A percentile compares a stretch with the other conserved stretches of the same genome.
phyloP scores from a whole-genome alignment of 148 eudicot species.

The Suaeda aralocaspica region DNA sequence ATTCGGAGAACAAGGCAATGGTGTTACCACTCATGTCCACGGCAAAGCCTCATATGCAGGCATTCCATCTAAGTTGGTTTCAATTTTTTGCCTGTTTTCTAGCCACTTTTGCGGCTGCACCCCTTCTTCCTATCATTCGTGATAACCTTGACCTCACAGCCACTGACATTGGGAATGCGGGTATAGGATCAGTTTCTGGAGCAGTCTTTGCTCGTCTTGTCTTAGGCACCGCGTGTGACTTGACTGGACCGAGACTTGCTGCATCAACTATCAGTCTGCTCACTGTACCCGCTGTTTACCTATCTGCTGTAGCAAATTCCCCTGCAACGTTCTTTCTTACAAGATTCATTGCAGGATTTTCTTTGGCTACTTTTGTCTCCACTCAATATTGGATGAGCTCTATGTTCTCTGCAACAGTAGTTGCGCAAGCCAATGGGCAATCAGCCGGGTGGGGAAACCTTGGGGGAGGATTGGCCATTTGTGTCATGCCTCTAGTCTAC shows the following conservation, averaged over 20 bases:
- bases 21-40: constrained; percentile 40
- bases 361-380: constrained; percentile 82
- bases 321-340: constrained; percentile 42
- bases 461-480: constrained; percentile 76
- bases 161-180: constrained; percentile 73
- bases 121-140: constrained; percentile 67
- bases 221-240: constrained; percentile 78
- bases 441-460: constrained; percentile 90
- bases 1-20: constrained; percentile 62
- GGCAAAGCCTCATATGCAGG: constrained; percentile 66
- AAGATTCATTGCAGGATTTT: constrained; percentile 71
- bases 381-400: too few species aligned
- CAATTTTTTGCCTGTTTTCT: constrained; percentile 72
- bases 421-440: constrained; percentile 67
- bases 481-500: constrained; percentile 74
- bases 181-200: constrained; percentile 74
- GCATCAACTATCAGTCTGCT: constrained; percentile 55
- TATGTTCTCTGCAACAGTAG: constrained; percentile 56
- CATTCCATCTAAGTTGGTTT: constrained; percentile 66
- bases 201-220: constrained; percentile 62
- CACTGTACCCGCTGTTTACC: constrained; percentile 64
- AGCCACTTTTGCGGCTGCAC: constrained; percentile 76
- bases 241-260: constrained; percentile 68
- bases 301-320: too few species aligned
- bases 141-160: constrained; percentile 61